These are phyloP conservation scores for Scalesia atractyloides DNA, from an alignment of 129 eudicot genomes.

Conservation along the genomic window DNA sequence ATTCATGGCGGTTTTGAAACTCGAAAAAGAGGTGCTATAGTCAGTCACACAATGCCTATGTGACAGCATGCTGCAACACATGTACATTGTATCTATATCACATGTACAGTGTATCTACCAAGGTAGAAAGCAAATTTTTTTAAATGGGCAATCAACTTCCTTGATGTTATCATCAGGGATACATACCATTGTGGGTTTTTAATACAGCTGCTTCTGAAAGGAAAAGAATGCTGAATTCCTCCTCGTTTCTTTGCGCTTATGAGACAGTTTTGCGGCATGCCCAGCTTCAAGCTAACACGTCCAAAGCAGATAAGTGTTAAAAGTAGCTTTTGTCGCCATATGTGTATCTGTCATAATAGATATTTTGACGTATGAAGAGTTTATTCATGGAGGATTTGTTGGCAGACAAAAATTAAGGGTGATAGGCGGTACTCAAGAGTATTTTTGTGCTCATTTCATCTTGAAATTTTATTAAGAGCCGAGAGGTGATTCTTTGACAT, in stretches of 20 bases:
- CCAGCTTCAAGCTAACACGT: constrained; percentile 6
- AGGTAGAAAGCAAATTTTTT: constrained; percentile 20
- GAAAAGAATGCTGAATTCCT: constrained; percentile 21
- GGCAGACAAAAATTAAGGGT: no score
- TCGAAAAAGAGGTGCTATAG: constrained; percentile 88
- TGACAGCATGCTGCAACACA: constrained; percentile 12
- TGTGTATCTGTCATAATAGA: not conserved
- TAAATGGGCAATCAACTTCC: constrained; percentile 6
- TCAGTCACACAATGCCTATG: constrained; percentile 1
- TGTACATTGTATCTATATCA: constrained; percentile 34
- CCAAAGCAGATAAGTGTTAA: not conserved
- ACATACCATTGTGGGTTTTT: constrained; percentile 1
- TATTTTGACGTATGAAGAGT: no score
- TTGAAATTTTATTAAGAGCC: no score
- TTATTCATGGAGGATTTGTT: no score
- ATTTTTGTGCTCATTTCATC: no score
- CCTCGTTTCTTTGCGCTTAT: not conserved
- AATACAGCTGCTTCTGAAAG: constrained; percentile 12
- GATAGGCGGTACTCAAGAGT: no score
- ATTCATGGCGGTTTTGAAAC: constrained; percentile 96
- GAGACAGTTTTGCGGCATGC: not conserved
- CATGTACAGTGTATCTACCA: constrained; percentile 32
- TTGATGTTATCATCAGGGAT: constrained; percentile 10
- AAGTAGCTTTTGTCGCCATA: not conserved
- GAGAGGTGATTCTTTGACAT: no score